A percentile compares a stretch with the other conserved stretches of the same genome.
These are phyloP conservation scores for Chlorencoelia australis DNA, from an alignment of 2,329 filamentous ascomycete genomes.

Conservation along the genomic window DNA sequence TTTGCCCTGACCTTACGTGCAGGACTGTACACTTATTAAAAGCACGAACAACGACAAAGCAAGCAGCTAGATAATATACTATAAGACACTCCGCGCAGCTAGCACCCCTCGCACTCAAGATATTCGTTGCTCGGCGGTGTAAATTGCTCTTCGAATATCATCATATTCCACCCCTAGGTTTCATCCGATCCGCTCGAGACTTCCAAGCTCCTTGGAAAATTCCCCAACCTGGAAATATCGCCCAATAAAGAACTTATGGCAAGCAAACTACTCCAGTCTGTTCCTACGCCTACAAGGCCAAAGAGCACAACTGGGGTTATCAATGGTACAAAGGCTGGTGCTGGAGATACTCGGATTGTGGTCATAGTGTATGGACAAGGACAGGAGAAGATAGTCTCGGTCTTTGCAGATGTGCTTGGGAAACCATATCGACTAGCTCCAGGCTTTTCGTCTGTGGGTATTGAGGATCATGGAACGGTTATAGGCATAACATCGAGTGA, in stretches of 20 bases:
- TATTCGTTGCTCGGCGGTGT: no score
- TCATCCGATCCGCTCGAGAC: neutral
- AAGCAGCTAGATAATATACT: no score
- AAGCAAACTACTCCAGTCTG: constrained; percentile 39
- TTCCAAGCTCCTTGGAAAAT: constrained; percentile 1
- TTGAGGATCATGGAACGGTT: constrained; percentile 51
- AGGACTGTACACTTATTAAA: no score
- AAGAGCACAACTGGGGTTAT: constrained; percentile 28
- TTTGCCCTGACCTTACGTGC: constrained; percentile 13
- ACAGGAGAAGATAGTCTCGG: constrained; percentile 63
- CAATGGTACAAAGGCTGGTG: constrained; percentile 24
- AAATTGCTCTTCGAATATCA: no score
- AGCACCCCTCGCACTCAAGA: no score
- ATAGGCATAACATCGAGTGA: constrained; percentile 52
- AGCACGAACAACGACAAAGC: no score
- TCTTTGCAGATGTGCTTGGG: constrained; percentile 71
- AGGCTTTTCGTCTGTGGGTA: constrained; percentile 42
- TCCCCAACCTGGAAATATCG: neutral
- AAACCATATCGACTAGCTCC: constrained; percentile 55
- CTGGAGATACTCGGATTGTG: constrained; percentile 47
- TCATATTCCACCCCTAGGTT: neutral
- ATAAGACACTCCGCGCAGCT: no score
- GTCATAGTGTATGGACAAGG: constrained; percentile 60
- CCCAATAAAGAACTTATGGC: constrained; percentile 24
- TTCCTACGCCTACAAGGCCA: constrained; percentile 39